These are phyloP conservation scores for Aspergillus sp. DNA, from an alignment of 2,329 filamentous ascomycete genomes.

Conservation along the genomic window DNA sequence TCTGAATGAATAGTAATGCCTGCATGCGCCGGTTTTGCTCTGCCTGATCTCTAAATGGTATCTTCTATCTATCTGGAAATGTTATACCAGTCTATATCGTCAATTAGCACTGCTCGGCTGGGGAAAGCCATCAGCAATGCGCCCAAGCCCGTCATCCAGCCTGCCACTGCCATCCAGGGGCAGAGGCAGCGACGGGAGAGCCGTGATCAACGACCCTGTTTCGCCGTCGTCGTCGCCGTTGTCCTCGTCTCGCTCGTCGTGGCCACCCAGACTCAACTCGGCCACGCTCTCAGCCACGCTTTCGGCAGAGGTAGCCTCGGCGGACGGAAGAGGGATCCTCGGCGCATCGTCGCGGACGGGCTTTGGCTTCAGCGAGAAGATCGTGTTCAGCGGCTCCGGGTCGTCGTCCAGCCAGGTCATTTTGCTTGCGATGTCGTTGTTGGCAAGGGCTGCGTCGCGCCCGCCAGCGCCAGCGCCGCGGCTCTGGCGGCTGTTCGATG, in stretches of 20 bases:
- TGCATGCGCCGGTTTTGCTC: too few relatives aligned
- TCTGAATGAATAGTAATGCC: neutral
- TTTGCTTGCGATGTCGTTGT: constrained; percentile 12
- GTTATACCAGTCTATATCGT: too few relatives aligned
- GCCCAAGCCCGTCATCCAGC: too few relatives aligned
- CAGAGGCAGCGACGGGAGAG: too few relatives aligned
- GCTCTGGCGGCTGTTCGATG: constrained; percentile 9
- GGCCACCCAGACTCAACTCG: too few relatives aligned
- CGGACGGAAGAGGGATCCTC: constrained; percentile 23
- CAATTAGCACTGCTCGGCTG: too few relatives aligned
- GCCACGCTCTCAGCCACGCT: too few relatives aligned
- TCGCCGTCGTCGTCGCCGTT: constrained; percentile 5
- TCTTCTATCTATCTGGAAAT: too few relatives aligned
- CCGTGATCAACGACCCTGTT: constrained; percentile 16
- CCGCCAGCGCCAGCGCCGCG: constrained; percentile 5
- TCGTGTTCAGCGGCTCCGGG: constrained; percentile 17
- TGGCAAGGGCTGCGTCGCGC: constrained; percentile 5
- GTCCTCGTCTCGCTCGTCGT: constrained; percentile 1
- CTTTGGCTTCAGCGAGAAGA: constrained; percentile 22
- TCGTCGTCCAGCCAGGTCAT: constrained; percentile 24
- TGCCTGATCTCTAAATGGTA: too few relatives aligned
- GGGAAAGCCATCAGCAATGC: too few relatives aligned
- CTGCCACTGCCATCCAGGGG: too few relatives aligned
- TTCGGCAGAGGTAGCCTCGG: constrained; percentile 16
- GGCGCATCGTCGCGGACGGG: constrained; percentile 17